Conservation (phyloP, 345 rosid genomes). For the Hibiscus syriacus region DNA sequence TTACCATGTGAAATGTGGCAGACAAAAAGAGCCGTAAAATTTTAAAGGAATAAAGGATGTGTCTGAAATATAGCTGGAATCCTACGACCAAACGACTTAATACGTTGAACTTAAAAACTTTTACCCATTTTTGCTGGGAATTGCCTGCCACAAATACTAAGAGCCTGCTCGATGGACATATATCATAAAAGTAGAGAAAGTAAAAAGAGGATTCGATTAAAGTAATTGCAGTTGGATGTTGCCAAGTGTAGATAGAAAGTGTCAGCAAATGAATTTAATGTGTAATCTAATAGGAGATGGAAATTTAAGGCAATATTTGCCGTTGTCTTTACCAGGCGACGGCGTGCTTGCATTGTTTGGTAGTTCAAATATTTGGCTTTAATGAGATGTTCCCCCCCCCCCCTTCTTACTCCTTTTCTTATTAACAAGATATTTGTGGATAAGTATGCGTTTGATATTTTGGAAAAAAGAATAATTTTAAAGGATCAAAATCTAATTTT, state of each 20-base stretch:
- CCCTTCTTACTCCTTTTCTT: no score
- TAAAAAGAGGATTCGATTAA: neutral
- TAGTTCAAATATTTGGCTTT: neutral
- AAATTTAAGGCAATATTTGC: neutral
- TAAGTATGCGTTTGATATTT: no score
- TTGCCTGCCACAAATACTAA: neutral
- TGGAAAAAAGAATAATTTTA: no score
- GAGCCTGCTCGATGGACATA: no score
- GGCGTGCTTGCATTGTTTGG: constrained; percentile 1
- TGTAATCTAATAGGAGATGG: neutral
- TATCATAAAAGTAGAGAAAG: no score
- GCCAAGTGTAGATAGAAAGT: neutral
- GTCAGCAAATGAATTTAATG: neutral
- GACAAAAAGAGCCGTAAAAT: constrained; percentile 28
- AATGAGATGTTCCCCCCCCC: neutral
- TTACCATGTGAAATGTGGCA: constrained; percentile 30
- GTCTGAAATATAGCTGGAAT: neutral
- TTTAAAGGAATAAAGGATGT: neutral
- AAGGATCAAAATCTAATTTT: no score
- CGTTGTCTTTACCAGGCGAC: neutral
- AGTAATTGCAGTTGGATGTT: neutral
- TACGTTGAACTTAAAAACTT: constrained; percentile 6
- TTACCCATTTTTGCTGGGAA: no score
- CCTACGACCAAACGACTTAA: neutral
- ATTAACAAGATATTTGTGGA: no score